These are phyloP conservation scores for Boletus calvinii DNA, from an alignment of 1,284 basidiomycete genomes.

Conservation along the genomic window DNA sequence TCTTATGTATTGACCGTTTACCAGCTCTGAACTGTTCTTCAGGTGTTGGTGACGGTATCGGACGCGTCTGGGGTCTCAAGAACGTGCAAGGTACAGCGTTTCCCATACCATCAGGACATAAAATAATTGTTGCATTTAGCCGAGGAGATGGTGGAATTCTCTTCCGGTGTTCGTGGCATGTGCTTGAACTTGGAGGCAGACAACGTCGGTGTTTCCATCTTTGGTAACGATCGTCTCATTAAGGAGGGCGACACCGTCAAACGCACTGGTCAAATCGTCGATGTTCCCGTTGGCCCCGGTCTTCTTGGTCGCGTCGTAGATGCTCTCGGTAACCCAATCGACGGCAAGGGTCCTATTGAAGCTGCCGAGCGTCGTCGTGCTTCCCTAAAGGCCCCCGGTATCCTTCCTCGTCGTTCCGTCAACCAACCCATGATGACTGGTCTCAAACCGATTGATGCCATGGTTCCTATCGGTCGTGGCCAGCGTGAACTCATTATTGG, in stretches of 20 bases:
- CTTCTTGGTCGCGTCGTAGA: conserved; percentile 99
- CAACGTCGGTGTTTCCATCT: conserved; percentile 99
- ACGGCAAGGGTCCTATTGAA: conserved; percentile 97
- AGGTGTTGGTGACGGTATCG: conserved; percentile 99
- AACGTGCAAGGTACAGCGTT: conserved; percentile 81
- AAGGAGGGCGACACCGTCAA: conserved; percentile 99
- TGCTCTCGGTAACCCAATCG: conserved; percentile 98
- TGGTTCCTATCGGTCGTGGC: conserved; percentile 99
- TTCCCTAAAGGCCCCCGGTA: conserved; percentile 98
- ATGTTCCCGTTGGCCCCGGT: conserved; percentile 95
- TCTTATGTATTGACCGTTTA: conserved; percentile 1
- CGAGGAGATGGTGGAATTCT: conserved; percentile 99
- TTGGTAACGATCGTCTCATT: conserved; percentile 99
- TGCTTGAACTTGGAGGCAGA: conserved; percentile 99
- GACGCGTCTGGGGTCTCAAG: conserved; percentile 93
- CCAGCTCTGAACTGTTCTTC: conserved; percentile 21
- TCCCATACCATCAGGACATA: conserved; percentile 6
- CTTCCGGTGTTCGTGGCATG: conserved; percentile 98
- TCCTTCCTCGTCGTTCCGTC: conserved; percentile 98
- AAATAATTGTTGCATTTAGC: conserved; percentile 44
- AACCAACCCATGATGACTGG: conserved; percentile 99
- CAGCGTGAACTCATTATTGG: conserved; percentile 99
- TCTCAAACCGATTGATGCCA: conserved; percentile 99
- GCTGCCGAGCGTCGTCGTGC: conserved; percentile 93
- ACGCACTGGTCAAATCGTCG: conserved; percentile 99